Evolutionary conservation across 192 early-diverging fungal genomes (phyloP).

Genomic region (Podila epicladia): DNA sequence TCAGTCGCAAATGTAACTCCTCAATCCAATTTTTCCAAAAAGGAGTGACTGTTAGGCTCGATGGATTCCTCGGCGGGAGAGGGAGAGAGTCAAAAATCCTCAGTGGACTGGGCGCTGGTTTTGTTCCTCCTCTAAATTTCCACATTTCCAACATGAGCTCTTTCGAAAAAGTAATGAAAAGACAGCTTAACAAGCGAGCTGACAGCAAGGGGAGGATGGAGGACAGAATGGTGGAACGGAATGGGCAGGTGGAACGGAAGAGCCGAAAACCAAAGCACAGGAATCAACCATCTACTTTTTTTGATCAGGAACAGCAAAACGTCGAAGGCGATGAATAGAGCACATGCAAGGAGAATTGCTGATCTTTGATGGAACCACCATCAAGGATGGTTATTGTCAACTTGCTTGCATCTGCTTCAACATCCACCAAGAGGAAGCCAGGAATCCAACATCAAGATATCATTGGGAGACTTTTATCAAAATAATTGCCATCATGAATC

Average conservation of each 20-base stretch:
- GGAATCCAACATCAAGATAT: conserved; percentile 3
- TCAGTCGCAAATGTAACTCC: no score
- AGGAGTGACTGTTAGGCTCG: neutral
- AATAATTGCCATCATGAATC: conserved; percentile 14
- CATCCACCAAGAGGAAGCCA: conserved; percentile 1
- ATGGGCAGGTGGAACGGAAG: neutral
- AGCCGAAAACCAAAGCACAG: no score
- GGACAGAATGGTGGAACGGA: neutral
- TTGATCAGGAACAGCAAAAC: neutral
- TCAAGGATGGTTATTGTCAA: neutral
- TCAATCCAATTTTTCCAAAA: conserved; percentile 6
- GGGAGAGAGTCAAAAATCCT: conserved; percentile 10
- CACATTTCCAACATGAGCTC: conserved; percentile 54
- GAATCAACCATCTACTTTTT: no score
- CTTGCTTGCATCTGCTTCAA: neutral
- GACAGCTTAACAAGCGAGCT: neutral
- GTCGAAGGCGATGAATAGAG: neutral
- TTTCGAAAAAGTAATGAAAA: conserved; percentile 50
- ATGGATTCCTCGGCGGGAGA: neutral
- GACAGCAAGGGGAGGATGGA: neutral
- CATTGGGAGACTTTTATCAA: conserved; percentile 14
- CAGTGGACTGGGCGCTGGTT: conserved; percentile 8
- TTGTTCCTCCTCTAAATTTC: conserved; percentile 55
- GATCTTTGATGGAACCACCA: neutral
- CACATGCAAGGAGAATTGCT: neutral